A percentile compares a stretch with the other conserved stretches of the same genome.
These are phyloP conservation scores for Leishmania guyanensis DNA, from an alignment of 208 protist species.

Conservation along the genomic window DNA sequence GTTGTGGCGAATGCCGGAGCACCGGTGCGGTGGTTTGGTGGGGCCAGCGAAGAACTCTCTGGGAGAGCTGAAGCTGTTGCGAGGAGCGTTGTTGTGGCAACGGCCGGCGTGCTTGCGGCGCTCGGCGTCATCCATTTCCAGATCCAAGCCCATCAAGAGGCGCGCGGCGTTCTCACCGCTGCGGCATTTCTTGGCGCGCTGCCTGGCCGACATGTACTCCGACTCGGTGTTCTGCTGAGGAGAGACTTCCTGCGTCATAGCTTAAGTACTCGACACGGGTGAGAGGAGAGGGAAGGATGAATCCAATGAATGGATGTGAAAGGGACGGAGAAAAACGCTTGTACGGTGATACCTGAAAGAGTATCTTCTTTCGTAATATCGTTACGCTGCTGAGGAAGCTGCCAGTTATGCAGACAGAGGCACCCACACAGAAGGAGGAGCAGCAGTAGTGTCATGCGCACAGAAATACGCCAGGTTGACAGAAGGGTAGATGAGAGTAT, in stretches of 20 bases:
- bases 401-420: background rate
- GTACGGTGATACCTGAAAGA: background rate
- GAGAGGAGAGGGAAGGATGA: background rate
- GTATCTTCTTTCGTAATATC: background rate
- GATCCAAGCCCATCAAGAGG: slow-evolving; percentile 26
- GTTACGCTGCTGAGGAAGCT: background rate
- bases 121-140: slow-evolving; percentile 15
- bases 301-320: background rate
- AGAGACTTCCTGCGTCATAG: slow-evolving; percentile 13
- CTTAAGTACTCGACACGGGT: background rate
- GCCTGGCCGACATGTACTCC: slow-evolving; percentile 18
- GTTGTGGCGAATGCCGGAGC: slow-evolving; percentile 69
- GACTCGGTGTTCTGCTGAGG: background rate
- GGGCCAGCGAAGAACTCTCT: slow-evolving; percentile 77
- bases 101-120: slow-evolving; percentile 26
- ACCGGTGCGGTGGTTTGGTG: slow-evolving; percentile 52
- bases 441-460: background rate
- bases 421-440: background rate
- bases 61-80: slow-evolving; percentile 45
- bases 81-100: slow-evolving; percentile 16
- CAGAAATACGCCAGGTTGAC: background rate
- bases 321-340: background rate
- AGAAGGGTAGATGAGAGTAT: background rate
- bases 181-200: slow-evolving; percentile 35
- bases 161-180: slow-evolving; percentile 42